phyloP scores from a whole-genome alignment of 805 yeast genomes.

The Cyberlindnera bimundalis region DNA sequence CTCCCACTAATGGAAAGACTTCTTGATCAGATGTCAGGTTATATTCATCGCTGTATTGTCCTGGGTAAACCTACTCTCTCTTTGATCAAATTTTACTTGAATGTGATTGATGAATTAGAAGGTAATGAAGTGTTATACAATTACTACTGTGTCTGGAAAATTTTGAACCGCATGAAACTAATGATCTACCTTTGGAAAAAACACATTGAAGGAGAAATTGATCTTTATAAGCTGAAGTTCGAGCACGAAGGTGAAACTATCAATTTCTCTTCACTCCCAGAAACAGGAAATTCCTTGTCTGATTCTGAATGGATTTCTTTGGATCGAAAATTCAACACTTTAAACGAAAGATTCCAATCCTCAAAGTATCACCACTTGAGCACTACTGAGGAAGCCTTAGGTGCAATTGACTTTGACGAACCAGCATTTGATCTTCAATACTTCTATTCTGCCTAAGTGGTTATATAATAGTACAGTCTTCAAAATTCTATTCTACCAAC shows the following conservation, averaged over 20 bases:
- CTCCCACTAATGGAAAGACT: slow-evolving; percentile 18
- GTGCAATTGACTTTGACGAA: slow-evolving; percentile 18
- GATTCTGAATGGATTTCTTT: slow-evolving; percentile 9
- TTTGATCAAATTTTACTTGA: slow-evolving; percentile 16
- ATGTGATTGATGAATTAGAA: slow-evolving; percentile 22
- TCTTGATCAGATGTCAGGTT: slow-evolving; percentile 5
- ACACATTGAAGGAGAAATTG: slow-evolving; percentile 12
- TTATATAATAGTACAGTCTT: too few species aligned
- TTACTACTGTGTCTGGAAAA: slow-evolving; percentile 22
- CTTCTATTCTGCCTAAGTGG: slow-evolving; percentile 7
- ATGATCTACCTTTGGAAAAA: slow-evolving; percentile 17
- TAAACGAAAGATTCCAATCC: slow-evolving; percentile 17
- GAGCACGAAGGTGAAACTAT: slow-evolving; percentile 14
- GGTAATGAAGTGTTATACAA: slow-evolving; percentile 15
- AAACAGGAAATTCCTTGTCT: slow-evolving; percentile 6
- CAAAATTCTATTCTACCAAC: too few species aligned
- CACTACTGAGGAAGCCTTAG: slow-evolving; percentile 15
- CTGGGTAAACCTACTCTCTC: slow-evolving; percentile 6
- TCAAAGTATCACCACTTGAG: slow-evolving; percentile 9
- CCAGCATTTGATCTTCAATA: slow-evolving; percentile 16
- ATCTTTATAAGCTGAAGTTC: slow-evolving; percentile 11
- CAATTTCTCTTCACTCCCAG: slow-evolving; percentile 13
- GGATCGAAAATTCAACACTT: slow-evolving; percentile 13
- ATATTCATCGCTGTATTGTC: slow-evolving; percentile 13
- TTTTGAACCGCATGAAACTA: slow-evolving; percentile 12